Evolutionary conservation across 192 early-diverging fungal species (phyloP), one percentile per base, ranked within the genome.

Genomic region (Diversispora epigaea): DNA sequence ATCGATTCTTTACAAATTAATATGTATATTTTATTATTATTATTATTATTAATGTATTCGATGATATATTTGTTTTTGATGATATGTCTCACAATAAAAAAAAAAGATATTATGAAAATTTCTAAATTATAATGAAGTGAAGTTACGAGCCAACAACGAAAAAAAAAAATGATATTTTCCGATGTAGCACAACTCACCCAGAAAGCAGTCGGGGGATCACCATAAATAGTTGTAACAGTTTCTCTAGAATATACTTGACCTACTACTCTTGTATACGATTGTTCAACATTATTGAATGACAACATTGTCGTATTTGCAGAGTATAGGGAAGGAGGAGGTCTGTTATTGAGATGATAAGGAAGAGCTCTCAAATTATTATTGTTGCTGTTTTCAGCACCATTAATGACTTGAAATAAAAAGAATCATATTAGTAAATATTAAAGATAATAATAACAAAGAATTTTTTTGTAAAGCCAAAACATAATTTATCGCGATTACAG

Each of bases 181-280:
- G 50, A 54, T 25, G 62, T 64, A 41, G 41, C 62, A 64, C 62
- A 71, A 71, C 68, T 71, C 17, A 71, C 68, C 68, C 32, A 71
- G 56, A 32, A 71, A 69, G 50, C 32, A 19, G 45, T 4, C n/a
- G 50, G 50, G 15, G 68, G 54, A 71, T 71, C 54, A 22, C 54
- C 49, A 57, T 71, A 71, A 55, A 71, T 71, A 32, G 32, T 69
- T 17, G 68, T 71, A 15, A 71, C 68, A 17, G 39, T 71, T 71
- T 71, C 54, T 41, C 54, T 39, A 3, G 68, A 57, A 43, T 40
- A 40, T 3, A 71, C 54, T 57, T 71, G 68, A 55, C 68, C 68
- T 39, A 71, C 68, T 12, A 71, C 68, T 44, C 62, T 64, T 43
- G 62, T n/a, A 64, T 64, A 64, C 4, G 41, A 64, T 32, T 19